Evolutionary conservation across 768 basidiomycete genomes (phyloP).

Genomic region (Hebeloma cylindrosporum): DNA sequence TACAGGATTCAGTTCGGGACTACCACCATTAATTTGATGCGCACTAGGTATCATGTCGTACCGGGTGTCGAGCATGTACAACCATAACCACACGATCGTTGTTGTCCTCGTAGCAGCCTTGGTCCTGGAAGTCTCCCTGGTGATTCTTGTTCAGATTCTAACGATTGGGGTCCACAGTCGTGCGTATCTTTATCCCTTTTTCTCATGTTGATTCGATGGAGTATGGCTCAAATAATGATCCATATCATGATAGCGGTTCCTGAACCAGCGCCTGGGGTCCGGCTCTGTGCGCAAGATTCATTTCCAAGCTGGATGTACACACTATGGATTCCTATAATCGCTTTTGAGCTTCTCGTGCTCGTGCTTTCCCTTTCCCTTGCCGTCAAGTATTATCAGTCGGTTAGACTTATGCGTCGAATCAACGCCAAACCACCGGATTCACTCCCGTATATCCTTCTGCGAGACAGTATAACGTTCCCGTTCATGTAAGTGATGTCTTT

Average conservation of each 20-base stretch:
- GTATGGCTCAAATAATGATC: not conserved
- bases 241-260: not conserved
- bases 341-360: slow-evolving; percentile 10
- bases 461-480: slow-evolving; percentile 17
- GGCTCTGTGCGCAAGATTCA: slow-evolving; percentile 2
- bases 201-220: not conserved
- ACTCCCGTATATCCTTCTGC: slow-evolving; percentile 9
- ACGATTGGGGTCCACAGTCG: not conserved
- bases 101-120: not conserved
- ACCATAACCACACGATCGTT: slow-evolving; percentile 4
- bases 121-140: not conserved
- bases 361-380: slow-evolving; percentile 9
- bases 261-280: not conserved
- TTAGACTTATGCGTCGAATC: not conserved
- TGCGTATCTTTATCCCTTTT: not conserved
- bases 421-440: not conserved
- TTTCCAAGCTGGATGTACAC: slow-evolving; percentile 9
- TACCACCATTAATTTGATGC: not conserved
- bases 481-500: slow-evolving; percentile 10
- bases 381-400: slow-evolving; percentile 8
- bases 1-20: not conserved
- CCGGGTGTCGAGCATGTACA: slow-evolving; percentile 10
- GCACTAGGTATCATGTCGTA: slow-evolving; percentile 9
- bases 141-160: not conserved
- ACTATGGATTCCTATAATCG: slow-evolving; percentile 7